Conservation (phyloP, 2,329 filamentous ascomycete genomes). For the Raffaelea arxii region DNA sequence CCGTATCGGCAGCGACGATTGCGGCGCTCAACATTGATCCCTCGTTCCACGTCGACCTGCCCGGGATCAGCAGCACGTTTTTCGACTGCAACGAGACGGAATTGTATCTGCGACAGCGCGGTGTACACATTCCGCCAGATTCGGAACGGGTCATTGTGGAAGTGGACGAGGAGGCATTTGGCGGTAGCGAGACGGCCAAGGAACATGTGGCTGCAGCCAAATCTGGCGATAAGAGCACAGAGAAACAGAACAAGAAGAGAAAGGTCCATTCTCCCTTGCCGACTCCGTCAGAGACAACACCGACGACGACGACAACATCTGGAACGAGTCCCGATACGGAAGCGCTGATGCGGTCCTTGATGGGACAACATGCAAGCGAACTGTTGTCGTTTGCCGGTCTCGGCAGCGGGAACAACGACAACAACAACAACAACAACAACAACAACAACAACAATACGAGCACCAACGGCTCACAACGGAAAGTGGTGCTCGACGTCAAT, state of each 20-base stretch:
- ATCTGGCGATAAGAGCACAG: too few relatives aligned
- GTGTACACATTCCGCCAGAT: slow-evolving; percentile 51
- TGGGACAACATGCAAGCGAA: too few relatives aligned
- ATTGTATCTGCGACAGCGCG: slow-evolving; percentile 55
- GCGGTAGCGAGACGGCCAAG: slow-evolving; percentile 9
- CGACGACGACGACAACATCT: too few relatives aligned
- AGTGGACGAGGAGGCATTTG: slow-evolving; percentile 35
- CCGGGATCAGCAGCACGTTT: slow-evolving; percentile 64
- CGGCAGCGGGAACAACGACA: not conserved
- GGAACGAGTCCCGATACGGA: too few relatives aligned
- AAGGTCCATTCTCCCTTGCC: too few relatives aligned
- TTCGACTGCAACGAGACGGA: slow-evolving; percentile 71
- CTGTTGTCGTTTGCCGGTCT: too few relatives aligned
- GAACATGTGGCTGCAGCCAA: not conserved
- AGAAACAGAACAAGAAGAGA: too few relatives aligned
- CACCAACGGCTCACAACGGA: not conserved
- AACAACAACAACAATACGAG: not conserved
- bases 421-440: not conserved
- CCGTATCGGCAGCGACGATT: slow-evolving; percentile 19
- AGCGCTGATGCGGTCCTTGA: too few relatives aligned
- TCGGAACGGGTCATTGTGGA: slow-evolving; percentile 52
- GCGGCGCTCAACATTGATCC: slow-evolving; percentile 32
- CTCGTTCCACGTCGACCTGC: slow-evolving; percentile 42
- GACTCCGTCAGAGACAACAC: too few relatives aligned
- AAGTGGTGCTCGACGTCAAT: slow-evolving; percentile 15